phyloP scores from a whole-genome alignment of 2,329 filamentous ascomycete species.

The Chaetomium sp. region DNA sequence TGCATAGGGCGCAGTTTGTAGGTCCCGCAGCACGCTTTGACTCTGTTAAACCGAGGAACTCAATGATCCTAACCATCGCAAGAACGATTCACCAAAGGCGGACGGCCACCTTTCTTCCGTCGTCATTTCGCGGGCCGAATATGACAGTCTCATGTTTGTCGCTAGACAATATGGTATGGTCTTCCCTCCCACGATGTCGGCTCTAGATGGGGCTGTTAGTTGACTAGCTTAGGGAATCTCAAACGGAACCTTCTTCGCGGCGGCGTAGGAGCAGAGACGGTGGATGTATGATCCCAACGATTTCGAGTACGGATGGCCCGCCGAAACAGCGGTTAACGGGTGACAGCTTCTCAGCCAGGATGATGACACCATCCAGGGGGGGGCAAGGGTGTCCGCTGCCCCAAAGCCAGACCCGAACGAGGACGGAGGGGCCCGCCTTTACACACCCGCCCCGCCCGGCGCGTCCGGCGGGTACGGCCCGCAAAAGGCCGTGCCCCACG shows the following conservation, averaged over 20 bases:
- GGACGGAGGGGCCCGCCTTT: slow-evolving; percentile 29
- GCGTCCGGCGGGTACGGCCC: slow-evolving; percentile 4
- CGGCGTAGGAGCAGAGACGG: slow-evolving; percentile 51
- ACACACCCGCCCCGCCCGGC: slow-evolving; percentile 8
- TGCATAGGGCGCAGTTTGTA: slow-evolving; percentile 51
- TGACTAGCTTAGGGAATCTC: slow-evolving; percentile 44
- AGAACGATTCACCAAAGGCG: slow-evolving; percentile 27
- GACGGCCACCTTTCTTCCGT: slow-evolving; percentile 36
- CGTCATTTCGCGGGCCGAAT: slow-evolving; percentile 62
- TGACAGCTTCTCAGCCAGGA: slow-evolving; percentile 38
- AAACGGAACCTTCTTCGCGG: slow-evolving; percentile 52
- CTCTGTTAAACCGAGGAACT: background rate
- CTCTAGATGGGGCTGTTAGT: background rate
- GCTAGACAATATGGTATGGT: slow-evolving; percentile 58
- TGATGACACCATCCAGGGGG: slow-evolving; percentile 35
- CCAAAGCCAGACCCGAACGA: slow-evolving; percentile 24
- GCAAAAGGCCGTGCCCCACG: slow-evolving; percentile 6
- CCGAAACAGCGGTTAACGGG: slow-evolving; percentile 18
- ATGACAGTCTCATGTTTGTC: slow-evolving; percentile 58
- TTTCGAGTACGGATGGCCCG: background rate
- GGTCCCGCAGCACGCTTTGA: slow-evolving; percentile 35
- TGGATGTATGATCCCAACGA: slow-evolving; percentile 45
- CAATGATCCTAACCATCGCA: slow-evolving; percentile 20
- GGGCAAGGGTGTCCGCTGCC: slow-evolving; percentile 10
- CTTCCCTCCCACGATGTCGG: background rate